Evolutionary conservation across 257 asterid genomes (phyloP).

Genomic region (Nicotiana paniculata): DNA sequence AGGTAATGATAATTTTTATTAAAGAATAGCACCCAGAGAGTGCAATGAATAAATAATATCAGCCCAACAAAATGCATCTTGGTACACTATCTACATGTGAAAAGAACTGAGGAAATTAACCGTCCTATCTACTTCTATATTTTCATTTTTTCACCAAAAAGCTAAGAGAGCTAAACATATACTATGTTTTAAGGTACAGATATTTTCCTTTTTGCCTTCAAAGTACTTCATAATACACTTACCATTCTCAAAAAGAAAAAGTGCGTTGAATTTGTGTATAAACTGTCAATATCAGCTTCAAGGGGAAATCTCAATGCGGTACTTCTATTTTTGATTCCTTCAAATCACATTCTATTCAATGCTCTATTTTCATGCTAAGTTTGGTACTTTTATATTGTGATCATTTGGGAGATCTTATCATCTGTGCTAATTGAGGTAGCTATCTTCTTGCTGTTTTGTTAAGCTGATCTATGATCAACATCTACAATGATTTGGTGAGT

Average conservation of each 20-base stretch:
- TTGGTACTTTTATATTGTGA: neutral
- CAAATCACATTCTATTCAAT: neutral
- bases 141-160: too few species aligned
- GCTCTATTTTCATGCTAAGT: neutral
- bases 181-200: too few species aligned
- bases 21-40: too few species aligned
- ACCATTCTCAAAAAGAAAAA: neutral
- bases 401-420: neutral
- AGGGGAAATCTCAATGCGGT: neutral
- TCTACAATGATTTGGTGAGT: neutral
- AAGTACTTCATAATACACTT: too few species aligned
- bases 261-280: neutral
- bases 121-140: too few species aligned
- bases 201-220: too few species aligned
- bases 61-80: too few species aligned
- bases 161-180: too few species aligned
- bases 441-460: neutral
- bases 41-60: too few species aligned
- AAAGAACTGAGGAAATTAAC: too few species aligned
- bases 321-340: neutral
- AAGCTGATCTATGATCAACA: neutral
- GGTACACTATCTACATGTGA: too few species aligned
- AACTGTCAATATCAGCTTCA: neutral
- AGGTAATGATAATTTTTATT: too few species aligned
- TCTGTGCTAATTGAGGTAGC: neutral